Percentiles rank a stretch among this genome's conserved stretches.
These are phyloP conservation scores for Lanmaoa pseudosensibilis DNA, from an alignment of 768 basidiomycete species.

Conservation along the genomic window DNA sequence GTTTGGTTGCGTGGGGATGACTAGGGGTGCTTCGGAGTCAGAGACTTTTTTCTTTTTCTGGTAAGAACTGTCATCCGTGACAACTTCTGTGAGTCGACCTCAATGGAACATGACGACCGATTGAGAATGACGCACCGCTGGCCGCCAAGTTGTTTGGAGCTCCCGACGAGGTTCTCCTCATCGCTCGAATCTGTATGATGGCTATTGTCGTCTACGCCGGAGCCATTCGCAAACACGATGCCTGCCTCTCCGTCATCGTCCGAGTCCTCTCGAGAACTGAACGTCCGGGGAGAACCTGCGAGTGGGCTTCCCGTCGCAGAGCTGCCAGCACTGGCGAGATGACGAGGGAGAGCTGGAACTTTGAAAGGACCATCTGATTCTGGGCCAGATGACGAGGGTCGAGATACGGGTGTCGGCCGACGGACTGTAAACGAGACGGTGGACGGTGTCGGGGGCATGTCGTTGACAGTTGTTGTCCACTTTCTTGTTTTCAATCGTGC, in stretches of 20 bases:
- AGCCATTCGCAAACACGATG: conserved; percentile 24
- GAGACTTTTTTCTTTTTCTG: conserved; percentile 40
- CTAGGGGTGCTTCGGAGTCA: conserved; percentile 58
- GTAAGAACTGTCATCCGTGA: conserved; percentile 37
- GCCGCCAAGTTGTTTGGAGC: conserved; percentile 69
- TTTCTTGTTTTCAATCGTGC: neutral
- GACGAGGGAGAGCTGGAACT: conserved; percentile 60
- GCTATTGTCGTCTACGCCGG: conserved; percentile 29
- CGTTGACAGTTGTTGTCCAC: neutral
- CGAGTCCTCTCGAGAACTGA: conserved; percentile 27
- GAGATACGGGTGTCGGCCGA: conserved; percentile 69
- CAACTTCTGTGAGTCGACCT: conserved; percentile 75
- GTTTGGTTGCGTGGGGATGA: conserved; percentile 86
- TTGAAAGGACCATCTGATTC: conserved; percentile 64
- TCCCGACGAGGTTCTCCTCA: conserved; percentile 66
- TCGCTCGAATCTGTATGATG: conserved; percentile 51
- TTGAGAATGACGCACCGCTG: conserved; percentile 75
- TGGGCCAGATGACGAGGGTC: conserved; percentile 59
- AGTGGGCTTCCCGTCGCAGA: conserved; percentile 57
- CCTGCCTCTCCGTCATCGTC: conserved; percentile 29
- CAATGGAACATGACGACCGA: conserved; percentile 26
- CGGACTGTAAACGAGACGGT: conserved; percentile 85
- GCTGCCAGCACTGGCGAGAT: conserved; percentile 40
- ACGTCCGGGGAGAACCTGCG: conserved; percentile 47
- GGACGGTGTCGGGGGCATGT: conserved; percentile 27